Evolutionary conservation across 305 asterid species (phyloP), one percentile per base, ranked within the genome.

Genomic region (Fraxinus xanthoxyloides): DNA sequence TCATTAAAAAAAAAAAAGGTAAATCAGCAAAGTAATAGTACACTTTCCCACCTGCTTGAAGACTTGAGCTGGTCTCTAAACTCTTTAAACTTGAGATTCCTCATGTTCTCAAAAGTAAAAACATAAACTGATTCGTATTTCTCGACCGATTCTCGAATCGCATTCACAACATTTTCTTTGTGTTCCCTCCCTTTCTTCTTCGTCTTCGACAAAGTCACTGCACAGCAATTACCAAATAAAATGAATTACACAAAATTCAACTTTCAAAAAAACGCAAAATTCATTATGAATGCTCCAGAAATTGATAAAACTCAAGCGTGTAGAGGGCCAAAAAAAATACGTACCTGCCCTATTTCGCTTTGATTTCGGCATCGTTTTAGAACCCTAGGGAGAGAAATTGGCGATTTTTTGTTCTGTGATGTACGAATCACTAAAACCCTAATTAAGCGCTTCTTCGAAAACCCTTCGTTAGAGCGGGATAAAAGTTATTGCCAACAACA

Each of bases 71-170:
- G 91, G 56, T 92, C 98, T 84, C 93, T 93, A 87, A 95, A 95
- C 85, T 92, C 97, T 91, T 94, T 93, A 82, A 95, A 95, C 90
- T 93, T 95, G 86, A 95, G 96, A 92, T 95, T 95, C 87, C 99
- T 92, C 99, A 95, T 95, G 89, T 93, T 95, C 82, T 95, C 97
- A 21, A 89, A 92, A 40, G 89, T 83, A 83, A 95, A 93, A 76
- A 95, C 99, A 74, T 94, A 95, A 17, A 83, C 92, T 1, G 97
- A 91, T 23, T 86, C 92, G 48, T 24, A 65, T 26, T 65, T 65
- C 73, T 65, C 73, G 7, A 65, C 73, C n/a, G 73, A 65, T 12
- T 65, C 73, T 7, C 73, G 73, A 69, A 95, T 95, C 75, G 94
- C 84, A 83, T 78, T 92, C 80, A 95, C 93, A 0, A 95, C 93